Evolutionary conservation across 2,329 filamentous ascomycete genomes (phyloP), one percentile per base, ranked within the genome.

Genomic region (Scedosporium apiospermum): DNA sequence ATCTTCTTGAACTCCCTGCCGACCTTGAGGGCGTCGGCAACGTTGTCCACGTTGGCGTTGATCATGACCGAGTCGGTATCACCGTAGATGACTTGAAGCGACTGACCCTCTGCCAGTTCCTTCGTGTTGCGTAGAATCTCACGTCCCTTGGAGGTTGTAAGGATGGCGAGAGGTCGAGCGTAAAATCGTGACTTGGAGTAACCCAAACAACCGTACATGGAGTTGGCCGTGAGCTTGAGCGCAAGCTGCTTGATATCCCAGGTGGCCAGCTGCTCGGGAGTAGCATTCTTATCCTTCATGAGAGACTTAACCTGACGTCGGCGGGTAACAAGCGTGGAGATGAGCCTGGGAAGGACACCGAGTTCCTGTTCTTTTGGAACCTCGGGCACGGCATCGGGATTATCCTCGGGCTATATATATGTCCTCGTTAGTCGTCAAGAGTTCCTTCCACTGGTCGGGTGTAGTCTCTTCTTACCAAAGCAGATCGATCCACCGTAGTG

Each of bases 11-110:
- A 98, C 66, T 98, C 91, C 55, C 91, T 88, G 63, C 95, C 96
- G 60, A 99, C 89, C 71, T 90, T 93, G 69, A 97, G 79, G 1
- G 95, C 95, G 69, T 96, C 92, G 38, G 90, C 86, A 34, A 98
- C 89, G 67, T 90, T 96, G 75, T 97, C 91, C 62, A 95, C 92
- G 71, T 98, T 98, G 66, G 95, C 96, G 71, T 99, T 99, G 80
- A 99, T 98, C 95, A 99, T 99, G 76, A 99, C 95, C 7, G 95
- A 99, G 76, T 99, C 95, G 12, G 95, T 99, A 76, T 99, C 95
- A 78, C 95, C 95, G 69, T 99, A 99, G 66, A 99, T 98, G 73
- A 99, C 95, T 70, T 95, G 90, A 34, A 99, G 83, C 64, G 92
- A 88, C 68, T 90, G 93, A 69, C 86, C 90, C 76, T 99, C 95